Evolutionary conservation across 202 grass and related monocot genomes (phyloP).

Genomic region (Schoenoplectus triqueter): DNA sequence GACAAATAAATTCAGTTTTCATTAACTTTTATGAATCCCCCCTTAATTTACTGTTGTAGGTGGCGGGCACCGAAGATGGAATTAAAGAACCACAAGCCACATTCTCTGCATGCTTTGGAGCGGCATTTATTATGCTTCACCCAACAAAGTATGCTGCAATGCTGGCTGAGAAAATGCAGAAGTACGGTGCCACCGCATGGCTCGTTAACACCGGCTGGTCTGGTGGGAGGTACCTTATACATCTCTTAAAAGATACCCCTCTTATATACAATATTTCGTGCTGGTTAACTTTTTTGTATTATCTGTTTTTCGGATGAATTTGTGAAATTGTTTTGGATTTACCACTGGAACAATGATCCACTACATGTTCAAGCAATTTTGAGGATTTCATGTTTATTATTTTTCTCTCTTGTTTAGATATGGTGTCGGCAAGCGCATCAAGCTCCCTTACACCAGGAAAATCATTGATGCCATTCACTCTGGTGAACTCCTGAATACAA

Average conservation of each 20-base stretch:
- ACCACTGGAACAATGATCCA: neutral
- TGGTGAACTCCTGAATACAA: constrained; percentile 72
- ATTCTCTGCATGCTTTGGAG: constrained; percentile 97
- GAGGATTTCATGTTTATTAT: neutral
- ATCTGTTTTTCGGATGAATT: neutral
- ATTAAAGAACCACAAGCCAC: constrained; percentile 97
- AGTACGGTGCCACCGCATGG: constrained; percentile 90
- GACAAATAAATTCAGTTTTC: neutral
- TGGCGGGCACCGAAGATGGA: constrained; percentile 94
- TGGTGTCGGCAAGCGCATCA: constrained; percentile 94
- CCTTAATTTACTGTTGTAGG: constrained; percentile 41
- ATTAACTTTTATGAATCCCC: neutral
- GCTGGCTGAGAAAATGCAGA: constrained; percentile 99
- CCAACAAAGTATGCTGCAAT: constrained; percentile 96
- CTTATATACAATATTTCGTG: neutral
- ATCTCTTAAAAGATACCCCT: neutral
- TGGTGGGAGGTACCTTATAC: constrained; percentile 65
- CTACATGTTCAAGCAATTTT: neutral
- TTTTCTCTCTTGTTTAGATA: constrained; percentile 54
- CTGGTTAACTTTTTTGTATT: neutral
- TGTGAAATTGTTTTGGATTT: neutral
- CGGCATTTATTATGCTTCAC: constrained; percentile 98
- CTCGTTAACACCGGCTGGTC: constrained; percentile 99
- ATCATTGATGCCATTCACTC: constrained; percentile 99
- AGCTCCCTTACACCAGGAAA: constrained; percentile 85